phyloP scores from a whole-genome alignment of 2,329 filamentous ascomycete species.

The Penicillium sp. region DNA sequence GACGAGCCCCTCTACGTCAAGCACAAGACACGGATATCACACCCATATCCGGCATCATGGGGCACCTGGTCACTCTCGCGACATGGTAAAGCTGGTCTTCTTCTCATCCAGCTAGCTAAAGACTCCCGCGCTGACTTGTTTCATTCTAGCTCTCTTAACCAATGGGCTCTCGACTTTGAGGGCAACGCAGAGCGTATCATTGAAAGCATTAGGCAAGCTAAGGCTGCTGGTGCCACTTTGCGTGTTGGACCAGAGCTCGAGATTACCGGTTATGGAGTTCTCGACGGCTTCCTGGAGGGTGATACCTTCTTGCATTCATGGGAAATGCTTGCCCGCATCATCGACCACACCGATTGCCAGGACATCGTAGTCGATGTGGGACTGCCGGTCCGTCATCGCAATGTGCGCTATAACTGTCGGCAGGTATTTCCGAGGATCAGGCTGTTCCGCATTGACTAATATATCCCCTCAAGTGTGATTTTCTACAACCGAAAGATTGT shows the following conservation, averaged over 20 bases:
- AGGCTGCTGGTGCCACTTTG: slow-evolving; percentile 61
- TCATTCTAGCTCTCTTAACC: slow-evolving; percentile 40
- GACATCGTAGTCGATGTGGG: slow-evolving; percentile 10
- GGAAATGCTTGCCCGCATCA: slow-evolving; percentile 62
- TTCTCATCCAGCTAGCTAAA: not conserved
- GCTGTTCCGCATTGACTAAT: not conserved
- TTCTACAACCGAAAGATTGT: slow-evolving; percentile 66
- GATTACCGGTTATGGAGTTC: slow-evolving; percentile 52
- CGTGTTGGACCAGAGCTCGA: slow-evolving; percentile 58
- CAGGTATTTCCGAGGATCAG: slow-evolving; percentile 7
- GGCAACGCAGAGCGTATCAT: slow-evolving; percentile 65
- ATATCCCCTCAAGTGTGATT: slow-evolving; percentile 46
- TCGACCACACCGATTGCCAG: slow-evolving; percentile 52
- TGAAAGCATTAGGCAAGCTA: slow-evolving; percentile 61
- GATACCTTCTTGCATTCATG: slow-evolving; percentile 61
- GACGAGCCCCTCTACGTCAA: not conserved
- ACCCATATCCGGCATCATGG: slow-evolving; percentile 28
- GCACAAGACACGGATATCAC: not conserved
- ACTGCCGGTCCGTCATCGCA: slow-evolving; percentile 62
- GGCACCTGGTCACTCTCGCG: slow-evolving; percentile 45
- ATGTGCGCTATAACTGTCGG: slow-evolving; percentile 64
- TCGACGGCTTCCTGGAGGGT: slow-evolving; percentile 64
- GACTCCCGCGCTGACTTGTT: slow-evolving; percentile 14
- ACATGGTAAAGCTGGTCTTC: slow-evolving; percentile 35
- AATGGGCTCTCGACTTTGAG: slow-evolving; percentile 60